Conservation (phyloP, 805 yeast species). For the Candida methanosorbosa region DNA sequence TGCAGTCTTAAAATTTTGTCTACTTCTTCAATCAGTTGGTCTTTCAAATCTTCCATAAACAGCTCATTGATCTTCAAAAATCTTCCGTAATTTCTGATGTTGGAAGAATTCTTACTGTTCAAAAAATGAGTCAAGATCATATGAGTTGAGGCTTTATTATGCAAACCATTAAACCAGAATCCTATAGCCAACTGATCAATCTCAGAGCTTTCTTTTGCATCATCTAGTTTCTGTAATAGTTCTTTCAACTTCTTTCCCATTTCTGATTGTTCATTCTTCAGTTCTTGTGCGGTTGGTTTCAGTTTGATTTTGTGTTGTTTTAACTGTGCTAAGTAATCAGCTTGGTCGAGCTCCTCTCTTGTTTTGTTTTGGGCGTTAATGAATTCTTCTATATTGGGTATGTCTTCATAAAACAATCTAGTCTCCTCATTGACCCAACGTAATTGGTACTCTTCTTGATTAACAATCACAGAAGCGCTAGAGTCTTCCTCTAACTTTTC, state of each 20-base stretch:
- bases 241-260: conserved; percentile 7
- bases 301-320: too few relatives aligned
- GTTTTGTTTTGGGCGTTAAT: too few relatives aligned
- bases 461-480: conserved; percentile 6
- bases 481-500: conserved; percentile 18
- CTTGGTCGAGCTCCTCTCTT: too few relatives aligned
- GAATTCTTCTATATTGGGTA: conserved; percentile 40
- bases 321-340: too few relatives aligned
- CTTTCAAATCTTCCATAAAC: conserved; percentile 39
- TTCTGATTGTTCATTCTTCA: conserved; percentile 5
- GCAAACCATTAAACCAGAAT: conserved; percentile 42
- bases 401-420: conserved; percentile 52
- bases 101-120: conserved; percentile 36
- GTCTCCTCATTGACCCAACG: conserved; percentile 64
- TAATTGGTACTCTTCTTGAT: conserved; percentile 7
- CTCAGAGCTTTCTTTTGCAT: conserved; percentile 37
- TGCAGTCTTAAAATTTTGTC: conserved; percentile 47
- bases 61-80: conserved; percentile 55
- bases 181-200: conserved; percentile 38
- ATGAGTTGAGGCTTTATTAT: conserved; percentile 66
- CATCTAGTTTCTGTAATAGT: conserved; percentile 12
- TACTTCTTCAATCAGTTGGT: conserved; percentile 42
- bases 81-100: conserved; percentile 47
- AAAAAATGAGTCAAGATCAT: conserved; percentile 49
- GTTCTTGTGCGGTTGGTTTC: conserved; percentile 3